These are phyloP conservation scores for Pestalotiopsis sp. DNA, from an alignment of 2,329 filamentous ascomycete genomes.

Conservation along the genomic window DNA sequence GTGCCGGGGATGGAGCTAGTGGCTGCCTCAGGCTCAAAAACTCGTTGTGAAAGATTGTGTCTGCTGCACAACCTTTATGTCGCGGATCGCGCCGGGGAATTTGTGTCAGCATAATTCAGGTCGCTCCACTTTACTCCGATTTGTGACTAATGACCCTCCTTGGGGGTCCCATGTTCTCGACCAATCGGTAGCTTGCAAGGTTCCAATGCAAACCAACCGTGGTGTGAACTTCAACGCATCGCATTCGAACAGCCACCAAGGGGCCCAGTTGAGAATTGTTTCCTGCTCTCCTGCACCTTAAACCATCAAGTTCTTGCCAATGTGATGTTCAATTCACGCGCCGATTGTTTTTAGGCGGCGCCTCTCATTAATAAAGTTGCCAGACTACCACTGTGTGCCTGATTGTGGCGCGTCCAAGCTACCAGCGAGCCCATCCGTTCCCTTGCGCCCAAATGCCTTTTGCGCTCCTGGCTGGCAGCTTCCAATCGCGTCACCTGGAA, in stretches of 20 bases:
- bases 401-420: slow-evolving; percentile 8
- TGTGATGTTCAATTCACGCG: slow-evolving; percentile 5
- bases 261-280: background rate
- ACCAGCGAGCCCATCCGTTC: background rate
- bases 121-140: background rate
- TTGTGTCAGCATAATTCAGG: background rate
- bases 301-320: background rate
- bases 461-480: slow-evolving; percentile 4
- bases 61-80: background rate
- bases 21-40: slow-evolving; percentile 5
- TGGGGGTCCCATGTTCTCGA: background rate
- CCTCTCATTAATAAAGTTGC: background rate
- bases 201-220: slow-evolving; percentile 3
- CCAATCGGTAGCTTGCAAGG: slow-evolving; percentile 2
- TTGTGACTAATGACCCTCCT: background rate
- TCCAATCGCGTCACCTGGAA: background rate
- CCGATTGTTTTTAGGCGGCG: background rate
- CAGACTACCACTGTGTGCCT: background rate
- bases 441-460: slow-evolving; percentile 15
- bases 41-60: background rate
- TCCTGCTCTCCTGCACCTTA: background rate
- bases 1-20: slow-evolving; percentile 2
- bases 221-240: slow-evolving; percentile 1
- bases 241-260: background rate
- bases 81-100: background rate